phyloP scores from a whole-genome alignment of 495 filamentous ascomycete genomes.

The Ramalina intermedia region DNA sequence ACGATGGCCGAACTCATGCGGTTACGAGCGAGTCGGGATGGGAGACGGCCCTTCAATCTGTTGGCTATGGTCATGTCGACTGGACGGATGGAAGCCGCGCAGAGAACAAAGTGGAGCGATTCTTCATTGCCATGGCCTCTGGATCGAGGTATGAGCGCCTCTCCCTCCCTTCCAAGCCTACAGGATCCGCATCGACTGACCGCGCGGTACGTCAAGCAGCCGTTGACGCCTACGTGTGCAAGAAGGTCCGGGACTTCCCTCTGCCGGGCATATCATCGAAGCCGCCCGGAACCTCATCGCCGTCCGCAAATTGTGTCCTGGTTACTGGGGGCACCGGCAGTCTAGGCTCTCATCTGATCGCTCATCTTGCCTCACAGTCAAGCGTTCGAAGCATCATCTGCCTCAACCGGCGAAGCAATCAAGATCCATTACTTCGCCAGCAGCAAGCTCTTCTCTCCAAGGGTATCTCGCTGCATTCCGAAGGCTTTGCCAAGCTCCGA shows the following conservation, averaged over 20 bases:
- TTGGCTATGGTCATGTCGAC: slow-evolving; percentile 33
- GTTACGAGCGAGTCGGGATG: slow-evolving; percentile 20
- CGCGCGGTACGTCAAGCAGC: slow-evolving; percentile 16
- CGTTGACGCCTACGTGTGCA: not conserved
- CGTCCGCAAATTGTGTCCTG: slow-evolving; percentile 19
- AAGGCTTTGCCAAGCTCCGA: slow-evolving; percentile 22
- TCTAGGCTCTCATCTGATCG: slow-evolving; percentile 33
- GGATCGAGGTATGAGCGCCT: slow-evolving; percentile 15
- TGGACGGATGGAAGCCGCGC: slow-evolving; percentile 32
- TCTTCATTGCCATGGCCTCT: slow-evolving; percentile 32
- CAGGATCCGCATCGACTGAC: not conserved
- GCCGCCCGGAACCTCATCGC: not conserved
- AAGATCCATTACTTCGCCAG: slow-evolving; percentile 22
- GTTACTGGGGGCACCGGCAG: slow-evolving; percentile 41
- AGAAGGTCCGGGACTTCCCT: no score
- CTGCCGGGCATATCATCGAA: not conserved
- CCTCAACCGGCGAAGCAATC: slow-evolving; percentile 28
- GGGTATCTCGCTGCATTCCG: slow-evolving; percentile 20
- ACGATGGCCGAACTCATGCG: slow-evolving; percentile 34
- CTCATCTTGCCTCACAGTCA: slow-evolving; percentile 19
- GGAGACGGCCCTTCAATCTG: slow-evolving; percentile 24
- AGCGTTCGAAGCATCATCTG: slow-evolving; percentile 28
- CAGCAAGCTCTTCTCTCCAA: slow-evolving; percentile 22
- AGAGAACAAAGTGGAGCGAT: slow-evolving; percentile 27
- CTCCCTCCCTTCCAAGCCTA: not conserved